phyloP scores from a whole-genome alignment of 331 rosid genomes.

The Rhamnella rubrinervis region DNA sequence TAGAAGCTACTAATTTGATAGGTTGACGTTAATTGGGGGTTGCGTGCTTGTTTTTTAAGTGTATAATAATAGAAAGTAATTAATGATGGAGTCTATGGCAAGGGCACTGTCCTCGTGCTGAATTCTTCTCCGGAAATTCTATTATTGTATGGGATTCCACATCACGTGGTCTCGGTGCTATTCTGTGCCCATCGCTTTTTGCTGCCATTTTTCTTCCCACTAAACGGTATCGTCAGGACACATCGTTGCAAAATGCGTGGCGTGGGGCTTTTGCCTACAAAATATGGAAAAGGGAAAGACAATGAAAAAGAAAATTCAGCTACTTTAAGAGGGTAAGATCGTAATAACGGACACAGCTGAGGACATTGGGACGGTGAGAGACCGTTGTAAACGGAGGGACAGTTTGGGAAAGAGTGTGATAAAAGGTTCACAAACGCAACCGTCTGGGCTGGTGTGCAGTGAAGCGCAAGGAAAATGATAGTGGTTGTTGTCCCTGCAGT shows the following conservation, averaged over 20 bases:
- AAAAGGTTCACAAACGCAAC: slow-evolving; percentile 30
- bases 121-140: too few relatives aligned
- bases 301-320: too few relatives aligned
- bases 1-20: too few relatives aligned
- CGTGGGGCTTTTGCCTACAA: background rate
- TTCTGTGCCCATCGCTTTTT: slow-evolving; percentile 13
- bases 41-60: too few relatives aligned
- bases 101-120: too few relatives aligned
- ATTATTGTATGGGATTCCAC: slow-evolving; percentile 10
- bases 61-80: too few relatives aligned
- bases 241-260: background rate
- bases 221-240: background rate
- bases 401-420: slow-evolving; percentile 26
- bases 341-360: background rate
- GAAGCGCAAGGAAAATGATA: slow-evolving; percentile 53
- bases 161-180: slow-evolving; percentile 29
- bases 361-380: slow-evolving; percentile 17
- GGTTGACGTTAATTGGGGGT: too few relatives aligned
- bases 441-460: slow-evolving; percentile 36
- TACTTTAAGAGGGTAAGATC: slow-evolving; percentile 1
- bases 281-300: background rate
- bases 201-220: slow-evolving; percentile 7
- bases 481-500: slow-evolving; percentile 34
- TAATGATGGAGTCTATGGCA: too few relatives aligned
- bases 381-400: slow-evolving; percentile 44